Percentiles rank a stretch among this genome's conserved stretches.
phyloP scores from a whole-genome alignment of 192 early-diverging fungal genomes.

The Coemansia sp. region DNA sequence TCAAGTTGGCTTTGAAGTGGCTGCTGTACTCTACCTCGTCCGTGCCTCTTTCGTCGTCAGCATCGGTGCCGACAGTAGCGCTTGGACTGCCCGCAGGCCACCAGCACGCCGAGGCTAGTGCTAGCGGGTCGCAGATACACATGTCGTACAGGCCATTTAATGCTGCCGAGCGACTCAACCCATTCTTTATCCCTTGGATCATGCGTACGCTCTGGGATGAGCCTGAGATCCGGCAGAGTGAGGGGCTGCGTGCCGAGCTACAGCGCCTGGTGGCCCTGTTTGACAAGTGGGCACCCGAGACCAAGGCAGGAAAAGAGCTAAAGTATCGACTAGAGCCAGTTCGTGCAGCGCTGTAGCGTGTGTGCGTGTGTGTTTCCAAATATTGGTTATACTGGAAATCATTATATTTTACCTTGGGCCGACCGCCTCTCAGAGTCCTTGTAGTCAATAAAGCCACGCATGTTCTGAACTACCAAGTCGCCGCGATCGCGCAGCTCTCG shows the following conservation, averaged over 20 bases:
- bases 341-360: constrained; percentile 56
- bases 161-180: constrained; percentile 74
- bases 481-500: constrained; percentile 69
- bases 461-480: constrained; percentile 77
- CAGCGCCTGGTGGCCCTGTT: constrained; percentile 65
- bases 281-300: constrained; percentile 76
- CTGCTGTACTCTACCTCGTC: constrained; percentile 53
- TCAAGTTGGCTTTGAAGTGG: constrained; percentile 59
- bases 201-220: constrained; percentile 83
- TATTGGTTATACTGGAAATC: not conserved
- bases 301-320: constrained; percentile 73
- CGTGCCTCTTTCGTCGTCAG: constrained; percentile 9
- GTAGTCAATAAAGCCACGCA: constrained; percentile 84
- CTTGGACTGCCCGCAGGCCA: constrained; percentile 39
- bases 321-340: constrained; percentile 92
- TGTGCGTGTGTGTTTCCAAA: not conserved
- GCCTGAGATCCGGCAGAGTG: constrained; percentile 56
- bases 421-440: constrained; percentile 71
- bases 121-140: constrained; percentile 36
- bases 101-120: constrained; percentile 6
- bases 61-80: constrained; percentile 18
- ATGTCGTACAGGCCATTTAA: constrained; percentile 58
- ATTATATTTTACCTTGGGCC: not conserved
- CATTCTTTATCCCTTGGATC: constrained; percentile 92
- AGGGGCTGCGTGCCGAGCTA: constrained; percentile 63